Evolutionary conservation across 2,329 filamentous ascomycete species (phyloP).

Genomic region (Plenodomus lindquistii): DNA sequence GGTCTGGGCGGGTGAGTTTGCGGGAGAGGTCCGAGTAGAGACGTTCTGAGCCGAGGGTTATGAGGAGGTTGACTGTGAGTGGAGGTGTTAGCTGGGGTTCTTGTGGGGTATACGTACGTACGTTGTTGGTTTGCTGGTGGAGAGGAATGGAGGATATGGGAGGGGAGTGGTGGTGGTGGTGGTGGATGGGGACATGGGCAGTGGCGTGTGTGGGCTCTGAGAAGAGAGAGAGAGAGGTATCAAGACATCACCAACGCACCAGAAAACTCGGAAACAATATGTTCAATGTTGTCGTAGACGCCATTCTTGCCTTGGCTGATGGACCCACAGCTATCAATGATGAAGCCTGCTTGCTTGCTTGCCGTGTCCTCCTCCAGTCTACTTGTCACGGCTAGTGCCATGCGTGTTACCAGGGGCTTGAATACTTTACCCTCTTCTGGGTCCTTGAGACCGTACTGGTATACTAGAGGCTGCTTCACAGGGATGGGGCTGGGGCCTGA

Average conservation of each 20-base stretch:
- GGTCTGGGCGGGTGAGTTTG: conserved; percentile 59
- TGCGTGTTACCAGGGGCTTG: conserved; percentile 71
- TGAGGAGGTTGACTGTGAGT: conserved; percentile 69
- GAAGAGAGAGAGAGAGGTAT: conserved; percentile 1
- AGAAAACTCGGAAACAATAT: conserved; percentile 72
- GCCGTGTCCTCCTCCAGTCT: conserved; percentile 75
- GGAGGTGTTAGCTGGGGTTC: conserved; percentile 28
- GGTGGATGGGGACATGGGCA: not conserved
- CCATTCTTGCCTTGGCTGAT: conserved; percentile 65
- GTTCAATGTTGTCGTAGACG: conserved; percentile 76
- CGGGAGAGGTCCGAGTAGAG: conserved; percentile 75
- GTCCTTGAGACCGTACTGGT: conserved; percentile 77
- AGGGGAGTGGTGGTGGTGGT: not conserved
- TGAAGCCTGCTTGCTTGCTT: conserved; percentile 73
- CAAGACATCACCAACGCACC: conserved; percentile 53
- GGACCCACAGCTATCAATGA: conserved; percentile 81
- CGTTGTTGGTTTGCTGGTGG: not conserved
- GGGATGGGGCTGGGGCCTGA: conserved; percentile 86
- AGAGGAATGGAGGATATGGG: not conserved
- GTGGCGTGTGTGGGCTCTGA: not conserved
- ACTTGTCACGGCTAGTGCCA: conserved; percentile 78
- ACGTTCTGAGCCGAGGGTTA: conserved; percentile 79
- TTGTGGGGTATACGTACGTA: conserved; percentile 2
- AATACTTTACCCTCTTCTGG: conserved; percentile 73
- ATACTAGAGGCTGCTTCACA: conserved; percentile 88